A percentile compares a stretch with the other conserved stretches of the same genome.
phyloP scores from a whole-genome alignment of 352 stramenopile species.

The Pythium oligandrum region DNA sequence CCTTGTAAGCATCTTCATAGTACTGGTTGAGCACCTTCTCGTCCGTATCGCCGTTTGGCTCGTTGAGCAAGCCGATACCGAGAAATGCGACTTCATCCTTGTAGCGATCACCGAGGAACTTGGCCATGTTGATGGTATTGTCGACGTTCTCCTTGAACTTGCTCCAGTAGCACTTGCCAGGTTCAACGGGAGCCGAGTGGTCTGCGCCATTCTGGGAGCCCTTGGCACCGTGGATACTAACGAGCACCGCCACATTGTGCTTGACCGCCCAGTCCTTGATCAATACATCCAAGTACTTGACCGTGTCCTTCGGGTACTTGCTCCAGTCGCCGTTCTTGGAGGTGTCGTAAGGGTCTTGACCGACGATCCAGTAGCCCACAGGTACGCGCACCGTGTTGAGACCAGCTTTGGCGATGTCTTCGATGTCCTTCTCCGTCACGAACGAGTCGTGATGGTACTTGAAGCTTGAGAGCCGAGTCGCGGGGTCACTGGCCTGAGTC shows the following conservation, averaged over 20 bases:
- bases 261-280: conserved; percentile 35
- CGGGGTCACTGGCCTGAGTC: conserved; percentile 12
- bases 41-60: conserved; percentile 20
- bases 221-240: conserved; percentile 57
- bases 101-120: conserved; percentile 26
- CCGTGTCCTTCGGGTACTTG: conserved; percentile 28
- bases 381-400: conserved; percentile 79
- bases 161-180: conserved; percentile 15
- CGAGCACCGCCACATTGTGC: conserved; percentile 38
- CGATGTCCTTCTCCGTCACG: conserved; percentile 63
- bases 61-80: conserved; percentile 29
- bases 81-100: conserved; percentile 25
- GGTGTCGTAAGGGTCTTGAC: conserved; percentile 42
- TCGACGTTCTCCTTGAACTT: conserved; percentile 18
- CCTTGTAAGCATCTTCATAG: conserved; percentile 24
- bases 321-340: conserved; percentile 31
- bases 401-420: conserved; percentile 41
- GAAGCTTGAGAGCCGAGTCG: conserved; percentile 15
- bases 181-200: conserved; percentile 38
- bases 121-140: conserved; percentile 18
- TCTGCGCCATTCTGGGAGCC: conserved; percentile 73
- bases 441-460: conserved; percentile 44
- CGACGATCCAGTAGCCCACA: conserved; percentile 72
- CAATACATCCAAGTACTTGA: conserved; percentile 44
- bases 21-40: conserved; percentile 22